Evolutionary conservation across 2,329 filamentous ascomycete genomes (phyloP).

Genomic region (Alternaria ethzedia): DNA sequence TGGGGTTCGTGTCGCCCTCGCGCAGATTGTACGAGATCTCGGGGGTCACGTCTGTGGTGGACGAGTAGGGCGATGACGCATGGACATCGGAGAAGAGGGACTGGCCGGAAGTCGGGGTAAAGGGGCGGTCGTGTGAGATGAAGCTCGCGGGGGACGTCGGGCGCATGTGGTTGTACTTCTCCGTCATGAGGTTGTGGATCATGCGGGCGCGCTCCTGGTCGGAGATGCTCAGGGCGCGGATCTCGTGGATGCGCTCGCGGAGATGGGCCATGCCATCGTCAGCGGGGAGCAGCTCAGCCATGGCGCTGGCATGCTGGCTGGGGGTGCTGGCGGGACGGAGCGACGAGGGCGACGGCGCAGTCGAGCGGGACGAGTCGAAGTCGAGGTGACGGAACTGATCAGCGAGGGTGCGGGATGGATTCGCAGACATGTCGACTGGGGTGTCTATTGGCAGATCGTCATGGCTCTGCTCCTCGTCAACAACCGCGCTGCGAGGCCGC

Average conservation of each 20-base stretch:
- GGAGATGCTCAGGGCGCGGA: conserved; percentile 51
- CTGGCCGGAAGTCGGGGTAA: conserved; percentile 45
- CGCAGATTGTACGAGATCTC: conserved; percentile 46
- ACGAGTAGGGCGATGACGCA: conserved; percentile 43
- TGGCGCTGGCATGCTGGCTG: conserved; percentile 33
- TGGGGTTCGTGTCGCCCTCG: conserved; percentile 40
- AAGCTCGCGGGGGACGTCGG: conserved; percentile 49
- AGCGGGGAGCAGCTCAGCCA: conserved; percentile 52
- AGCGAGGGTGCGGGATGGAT: conserved; percentile 37
- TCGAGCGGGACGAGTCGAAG: conserved; percentile 29
- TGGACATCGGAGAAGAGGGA: conserved; percentile 44
- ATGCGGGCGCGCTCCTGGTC: conserved; percentile 58
- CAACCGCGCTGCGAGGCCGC: conserved; percentile 30
- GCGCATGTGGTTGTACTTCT: conserved; percentile 51
- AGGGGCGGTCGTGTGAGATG: conserved; percentile 47
- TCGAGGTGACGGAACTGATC: conserved; percentile 34
- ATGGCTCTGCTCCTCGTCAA: conserved; percentile 30
- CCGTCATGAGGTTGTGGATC: conserved; percentile 59
- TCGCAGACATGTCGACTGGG: conserved; percentile 40
- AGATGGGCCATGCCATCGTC: conserved; percentile 59
- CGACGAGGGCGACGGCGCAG: conserved; percentile 29
- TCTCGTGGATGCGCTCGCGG: conserved; percentile 56
- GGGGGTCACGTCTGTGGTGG: conserved; percentile 40
- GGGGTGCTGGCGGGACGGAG: conserved; percentile 9
- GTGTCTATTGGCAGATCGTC: conserved; percentile 35